These are phyloP conservation scores for Claviceps purpurea DNA, from an alignment of 2,329 filamentous ascomycete genomes.

Conservation along the genomic window DNA sequence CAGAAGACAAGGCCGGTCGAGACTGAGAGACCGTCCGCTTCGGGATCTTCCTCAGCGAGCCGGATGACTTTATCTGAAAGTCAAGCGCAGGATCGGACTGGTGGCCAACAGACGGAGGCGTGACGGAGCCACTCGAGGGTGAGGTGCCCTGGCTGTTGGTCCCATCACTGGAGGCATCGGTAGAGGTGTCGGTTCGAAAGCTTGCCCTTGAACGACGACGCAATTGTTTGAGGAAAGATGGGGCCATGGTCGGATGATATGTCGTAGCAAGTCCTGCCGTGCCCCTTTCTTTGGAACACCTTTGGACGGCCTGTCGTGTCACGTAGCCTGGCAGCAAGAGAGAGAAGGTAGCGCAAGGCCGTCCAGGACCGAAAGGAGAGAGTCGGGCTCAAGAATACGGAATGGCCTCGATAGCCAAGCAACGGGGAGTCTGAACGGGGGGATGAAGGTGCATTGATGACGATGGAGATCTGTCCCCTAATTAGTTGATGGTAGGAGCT, in stretches of 20 bases:
- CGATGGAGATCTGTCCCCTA: neutral
- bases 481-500: neutral
- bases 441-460: neutral
- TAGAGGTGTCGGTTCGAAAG: slow-evolving; percentile 52
- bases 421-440: neutral
- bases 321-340: neutral
- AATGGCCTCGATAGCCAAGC: neutral
- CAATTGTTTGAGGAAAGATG: slow-evolving; percentile 61
- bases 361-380: neutral
- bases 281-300: neutral
- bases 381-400: neutral
- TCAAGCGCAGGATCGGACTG: slow-evolving; percentile 52
- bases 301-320: neutral
- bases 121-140: slow-evolving; percentile 55
- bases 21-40: slow-evolving; percentile 10
- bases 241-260: slow-evolving; percentile 32
- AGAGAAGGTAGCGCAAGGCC: neutral
- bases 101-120: slow-evolving; percentile 59
- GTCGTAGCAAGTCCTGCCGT: slow-evolving; percentile 1
- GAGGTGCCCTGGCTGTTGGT: slow-evolving; percentile 43
- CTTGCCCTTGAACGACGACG: slow-evolving; percentile 65
- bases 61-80: slow-evolving; percentile 41
- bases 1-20: slow-evolving; percentile 25
- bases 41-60: slow-evolving; percentile 7
- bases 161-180: slow-evolving; percentile 48